Base-by-base conservation (phyloP, 2,329 filamentous ascomycete species). In the Dactylellina parvicollis region DNA sequence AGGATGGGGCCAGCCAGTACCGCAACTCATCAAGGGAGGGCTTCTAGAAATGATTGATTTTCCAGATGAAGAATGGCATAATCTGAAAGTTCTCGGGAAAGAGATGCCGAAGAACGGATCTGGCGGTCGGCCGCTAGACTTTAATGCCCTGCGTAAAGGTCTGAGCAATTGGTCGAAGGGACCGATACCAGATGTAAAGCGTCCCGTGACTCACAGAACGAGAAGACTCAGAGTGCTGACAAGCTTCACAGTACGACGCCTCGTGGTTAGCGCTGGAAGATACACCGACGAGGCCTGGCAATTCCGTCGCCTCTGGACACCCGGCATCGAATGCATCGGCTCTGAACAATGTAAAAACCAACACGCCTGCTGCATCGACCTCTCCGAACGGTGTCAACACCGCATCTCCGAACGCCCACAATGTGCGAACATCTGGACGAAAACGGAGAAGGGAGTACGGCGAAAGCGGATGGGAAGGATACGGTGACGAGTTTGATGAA, bases 401-500 rank as follows among this genome's bases (percentile, higher is more conserved):
- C 28, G 66, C 71, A 10, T 75, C 67, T 40, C 74, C 71, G 14
- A 73, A 74, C 24, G 62, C 75, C 24, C 61, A 52, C 12, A 64
- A 62, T 14, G 65, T 73, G 28, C 54, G 69, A 34, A 55, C 69
- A 3, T 73, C 69, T 20, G 69, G 69, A 18, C 36, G 69, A 28
- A 73, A 73, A 44, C 69, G 69, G 40, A 54, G 69, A 32, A 46
- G 69, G 44, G 69, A 73, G 16, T 73, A 69, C 42, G 56, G 74
- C 60, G 40, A 75, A 38, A 56, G 75, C 30, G 75, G 75, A 34
- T 75, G 66, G 55, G 76, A 76, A 4, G 82, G 82, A 75, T 82
- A 83, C 42, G 82, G 82, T 44, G 81, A 82, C 36, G 76, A 82
- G 30, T 82, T 83, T 59, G 83, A 81, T 2, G 80, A 79, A 16